Evolutionary conservation across 371 early-diverging fungal species (phyloP).

Genomic region (Homolaphlyctis polyrhiza): DNA sequence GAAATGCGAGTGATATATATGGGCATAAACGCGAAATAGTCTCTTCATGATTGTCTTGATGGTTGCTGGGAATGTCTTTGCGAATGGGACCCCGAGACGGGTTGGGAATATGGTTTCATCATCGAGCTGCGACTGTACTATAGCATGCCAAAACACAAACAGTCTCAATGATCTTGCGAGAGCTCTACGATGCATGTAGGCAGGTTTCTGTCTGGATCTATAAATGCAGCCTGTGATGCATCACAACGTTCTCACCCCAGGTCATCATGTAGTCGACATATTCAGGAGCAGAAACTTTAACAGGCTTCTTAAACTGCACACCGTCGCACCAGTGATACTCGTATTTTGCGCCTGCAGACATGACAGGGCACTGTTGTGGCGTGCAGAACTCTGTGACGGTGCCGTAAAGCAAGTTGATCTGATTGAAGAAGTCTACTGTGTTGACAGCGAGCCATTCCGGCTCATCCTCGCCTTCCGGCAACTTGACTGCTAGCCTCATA

Average conservation of each 20-base stretch:
- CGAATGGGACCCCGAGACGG: slow-evolving; percentile 61
- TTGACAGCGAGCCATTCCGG: slow-evolving; percentile 89
- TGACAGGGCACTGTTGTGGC: slow-evolving; percentile 70
- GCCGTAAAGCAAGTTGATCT: slow-evolving; percentile 84
- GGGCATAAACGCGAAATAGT: slow-evolving; percentile 81
- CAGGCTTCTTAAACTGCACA: slow-evolving; percentile 63
- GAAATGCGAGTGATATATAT: slow-evolving; percentile 80
- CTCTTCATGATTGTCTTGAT: slow-evolving; percentile 71
- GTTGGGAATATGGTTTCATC: slow-evolving; percentile 76
- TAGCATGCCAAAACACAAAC: too few species aligned
- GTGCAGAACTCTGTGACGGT: slow-evolving; percentile 78
- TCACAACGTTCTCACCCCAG: slow-evolving; percentile 54
- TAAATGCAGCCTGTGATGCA: too few species aligned
- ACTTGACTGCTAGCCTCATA: slow-evolving; percentile 60
- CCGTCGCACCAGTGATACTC: slow-evolving; percentile 84
- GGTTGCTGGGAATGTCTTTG: slow-evolving; percentile 44
- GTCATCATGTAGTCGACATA: slow-evolving; percentile 78
- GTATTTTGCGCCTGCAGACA: slow-evolving; percentile 79
- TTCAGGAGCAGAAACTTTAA: slow-evolving; percentile 75
- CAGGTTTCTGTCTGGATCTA: too few species aligned
- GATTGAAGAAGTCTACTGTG: slow-evolving; percentile 89
- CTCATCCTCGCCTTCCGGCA: slow-evolving; percentile 80
- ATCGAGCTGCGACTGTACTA: slow-evolving; percentile 67
- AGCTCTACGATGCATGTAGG: too few species aligned
- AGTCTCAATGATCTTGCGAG: too few species aligned